These are phyloP conservation scores for Aspergillus mulundensis DNA, from an alignment of 495 filamentous ascomycete genomes.

Conservation along the genomic window DNA sequence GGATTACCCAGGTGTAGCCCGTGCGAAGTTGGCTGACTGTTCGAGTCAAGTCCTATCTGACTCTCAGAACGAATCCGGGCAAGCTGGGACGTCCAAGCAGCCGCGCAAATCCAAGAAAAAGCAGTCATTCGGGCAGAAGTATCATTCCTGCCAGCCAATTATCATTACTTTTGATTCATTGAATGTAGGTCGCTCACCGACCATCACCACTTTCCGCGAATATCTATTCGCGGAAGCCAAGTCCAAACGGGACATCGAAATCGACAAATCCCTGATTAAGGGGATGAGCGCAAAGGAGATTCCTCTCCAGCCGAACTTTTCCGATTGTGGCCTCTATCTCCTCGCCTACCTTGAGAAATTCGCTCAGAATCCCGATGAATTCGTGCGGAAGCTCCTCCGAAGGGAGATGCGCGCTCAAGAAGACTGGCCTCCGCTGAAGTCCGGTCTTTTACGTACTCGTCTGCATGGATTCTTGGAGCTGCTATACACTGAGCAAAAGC, in stretches of 20 bases:
- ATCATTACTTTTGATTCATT: slow-evolving; percentile 93
- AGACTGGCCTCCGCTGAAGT: slow-evolving; percentile 54
- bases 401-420: slow-evolving; percentile 39
- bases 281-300: slow-evolving; percentile 67
- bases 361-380: slow-evolving; percentile 60
- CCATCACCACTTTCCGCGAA: slow-evolving; percentile 63
- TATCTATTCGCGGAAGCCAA: slow-evolving; percentile 72
- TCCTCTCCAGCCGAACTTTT: slow-evolving; percentile 77
- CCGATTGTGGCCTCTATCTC: slow-evolving; percentile 85
- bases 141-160: slow-evolving; percentile 44
- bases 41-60: background rate
- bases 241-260: slow-evolving; percentile 60
- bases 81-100: slow-evolving; percentile 10
- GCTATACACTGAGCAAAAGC: slow-evolving; percentile 46
- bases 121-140: slow-evolving; percentile 18
- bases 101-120: slow-evolving; percentile 30
- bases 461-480: slow-evolving; percentile 51
- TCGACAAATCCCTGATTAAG: slow-evolving; percentile 46
- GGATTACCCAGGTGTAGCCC: slow-evolving; percentile 17
- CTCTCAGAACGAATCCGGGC: background rate
- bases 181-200: slow-evolving; percentile 52
- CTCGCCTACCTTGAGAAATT: slow-evolving; percentile 82
- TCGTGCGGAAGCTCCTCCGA: slow-evolving; percentile 53
- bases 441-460: slow-evolving; percentile 47
- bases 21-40: slow-evolving; percentile 13